Base-by-base conservation (phyloP, 352 stramenopile species). In the Phytophthora sp. region DNA sequence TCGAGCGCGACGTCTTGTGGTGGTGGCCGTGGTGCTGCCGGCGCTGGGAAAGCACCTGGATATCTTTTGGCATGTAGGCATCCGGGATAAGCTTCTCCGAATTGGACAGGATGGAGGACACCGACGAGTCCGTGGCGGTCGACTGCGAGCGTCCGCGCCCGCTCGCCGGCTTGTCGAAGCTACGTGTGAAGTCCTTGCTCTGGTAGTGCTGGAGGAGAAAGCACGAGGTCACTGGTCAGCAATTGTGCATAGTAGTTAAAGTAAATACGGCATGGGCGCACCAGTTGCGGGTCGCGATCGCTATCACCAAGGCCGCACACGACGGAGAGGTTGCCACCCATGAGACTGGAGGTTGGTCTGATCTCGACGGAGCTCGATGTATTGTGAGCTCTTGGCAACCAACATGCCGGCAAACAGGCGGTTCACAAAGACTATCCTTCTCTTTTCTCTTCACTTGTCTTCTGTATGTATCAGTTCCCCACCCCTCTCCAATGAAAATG, bases 41-140 rank as follows among this genome's bases (percentile, higher is more conserved):
- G 2, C 77, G 70, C 50, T 86, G 78, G 18, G 77, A 86, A 35
- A 89, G 38, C 44, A 89, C 77, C n/a, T 89, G 77, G 42, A 89
- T 89, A 73, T 89, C 80, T 31, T 83, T 76, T 18, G 80, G 76
- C 77, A 77, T 39, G 46, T 77, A 89, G 41, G 72, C 79, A 23
- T 89, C 80, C 15, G 80, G 80, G 47, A 89, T 79, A n/a, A 89
- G 74, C 18, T 66, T 60, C 46, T 87, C 78, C 45, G 79, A 84
- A 62, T 73, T 81, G n/a, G 78, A 86, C 35, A 89, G 52, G 53
- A 89, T 89, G 46, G 80, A 89, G 18, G 78, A 76, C 16, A 89
- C 68, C 2, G 76, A 85, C 24, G 65, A 78, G 70, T 89, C 80
- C 3, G 74, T 79, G 18, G 77, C 39, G 4, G 70, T 50, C 1